Conservation (phyloP, 768 basidiomycete genomes). For the Termitomyces sp. region DNA sequence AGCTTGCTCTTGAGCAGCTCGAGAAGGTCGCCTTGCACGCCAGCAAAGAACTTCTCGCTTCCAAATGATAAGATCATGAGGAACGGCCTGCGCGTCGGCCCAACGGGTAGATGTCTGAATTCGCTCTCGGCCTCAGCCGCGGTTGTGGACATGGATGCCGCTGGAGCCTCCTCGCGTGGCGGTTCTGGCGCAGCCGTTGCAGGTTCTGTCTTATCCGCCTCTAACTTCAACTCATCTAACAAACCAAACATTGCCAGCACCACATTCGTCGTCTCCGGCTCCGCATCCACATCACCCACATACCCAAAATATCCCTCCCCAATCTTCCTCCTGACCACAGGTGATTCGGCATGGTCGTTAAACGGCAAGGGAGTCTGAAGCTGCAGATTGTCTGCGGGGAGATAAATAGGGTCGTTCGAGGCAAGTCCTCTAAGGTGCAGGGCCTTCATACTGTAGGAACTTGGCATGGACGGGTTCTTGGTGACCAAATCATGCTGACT, state of each 20-base stretch:
- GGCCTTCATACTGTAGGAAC: conserved; percentile 29
- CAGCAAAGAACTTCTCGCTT: conserved; percentile 11
- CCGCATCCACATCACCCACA: conserved; percentile 41
- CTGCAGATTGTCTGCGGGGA: conserved; percentile 9
- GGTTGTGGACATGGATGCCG: not conserved
- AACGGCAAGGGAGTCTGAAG: conserved; percentile 2
- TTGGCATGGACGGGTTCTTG: conserved; percentile 14
- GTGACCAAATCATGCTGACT: conserved; percentile 12
- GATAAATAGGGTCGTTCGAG: conserved; percentile 19
- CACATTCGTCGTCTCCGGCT: conserved; percentile 28
- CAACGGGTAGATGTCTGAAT: not conserved
- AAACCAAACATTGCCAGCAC: conserved; percentile 35
- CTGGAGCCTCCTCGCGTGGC: not conserved
- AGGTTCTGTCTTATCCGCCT: not conserved
- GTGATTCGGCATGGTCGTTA: conserved; percentile 23
- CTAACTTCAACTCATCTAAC: conserved; percentile 15
- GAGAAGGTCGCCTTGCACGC: conserved; percentile 14
- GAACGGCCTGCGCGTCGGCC: conserved; percentile 13
- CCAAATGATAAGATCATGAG: conserved; percentile 17
- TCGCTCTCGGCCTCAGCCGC: not conserved
- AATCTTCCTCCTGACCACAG: conserved; percentile 25
- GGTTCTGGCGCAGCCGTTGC: not conserved
- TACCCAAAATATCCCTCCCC: conserved; percentile 34
- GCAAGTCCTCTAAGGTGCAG: conserved; percentile 20
- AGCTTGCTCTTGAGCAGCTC: conserved; percentile 10